Base-by-base conservation (phyloP, 2,329 filamentous ascomycete genomes). In the Colletotrichum lentis region DNA sequence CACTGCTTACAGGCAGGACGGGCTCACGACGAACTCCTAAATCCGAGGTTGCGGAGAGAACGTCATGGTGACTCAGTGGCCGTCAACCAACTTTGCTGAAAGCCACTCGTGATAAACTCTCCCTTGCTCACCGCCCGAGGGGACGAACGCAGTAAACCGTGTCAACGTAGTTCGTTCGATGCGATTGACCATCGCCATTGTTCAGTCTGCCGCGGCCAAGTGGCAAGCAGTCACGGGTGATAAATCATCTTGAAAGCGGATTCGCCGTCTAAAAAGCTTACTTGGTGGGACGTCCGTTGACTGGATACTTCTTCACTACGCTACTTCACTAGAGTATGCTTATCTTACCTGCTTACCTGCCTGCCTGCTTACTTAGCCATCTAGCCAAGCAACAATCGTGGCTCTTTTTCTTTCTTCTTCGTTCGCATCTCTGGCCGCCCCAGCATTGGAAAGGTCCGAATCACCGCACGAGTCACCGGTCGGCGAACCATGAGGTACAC, bases 401-500 rank as follows among this genome's bases (percentile, higher is more conserved):
- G 18, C 41, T 22, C 39, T 37, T 11, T 11, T n/a, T 52, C 6
- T 54, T 46, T 39, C 39, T 55, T 22, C 5, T 22, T 52, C 66
- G 50, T 46, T 7, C 14, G 53, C 24, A 52, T 56, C 16, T 52
- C 41, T 41, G 4, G n/a, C 22, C 18, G 20, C 27, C 49, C 52
- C 46, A 39, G 41, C 14, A 39, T 22, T 37, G 22, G 37, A 35
- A n/a, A 61, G 47, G 31, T 24, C 55, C 44, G 56, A 41, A 43
- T 22, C 22, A 10, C 14, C 55, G 50, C 50, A 59, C 47, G 54
- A 64, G 62, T 56, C 62, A 65, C 62, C 50, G 50, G 50, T 18
- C 60, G 35, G 43, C 35, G 37, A 65, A 52, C 53, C 14, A n/a
- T 46, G 14, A 10, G 49, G 8, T 12, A 52, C 62, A 65, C 56